These are phyloP conservation scores for Polytolypa hystricis DNA, from an alignment of 2,329 filamentous ascomycete genomes.

Conservation along the genomic window DNA sequence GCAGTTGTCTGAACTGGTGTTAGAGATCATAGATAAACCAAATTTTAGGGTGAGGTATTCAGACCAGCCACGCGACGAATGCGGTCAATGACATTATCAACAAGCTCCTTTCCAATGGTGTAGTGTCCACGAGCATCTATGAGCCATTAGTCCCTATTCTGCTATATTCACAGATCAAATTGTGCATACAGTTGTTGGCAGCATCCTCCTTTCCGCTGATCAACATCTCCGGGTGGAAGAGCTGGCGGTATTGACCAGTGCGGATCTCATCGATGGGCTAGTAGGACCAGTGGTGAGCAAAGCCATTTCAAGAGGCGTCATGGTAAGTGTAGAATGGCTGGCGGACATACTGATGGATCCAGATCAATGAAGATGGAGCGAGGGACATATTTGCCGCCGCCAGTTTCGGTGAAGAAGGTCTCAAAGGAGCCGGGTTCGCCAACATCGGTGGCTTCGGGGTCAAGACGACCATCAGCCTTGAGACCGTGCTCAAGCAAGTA, in stretches of 20 bases:
- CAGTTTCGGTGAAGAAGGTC: constrained; percentile 57
- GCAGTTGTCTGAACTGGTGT: constrained; percentile 45
- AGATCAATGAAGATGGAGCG: constrained; percentile 58
- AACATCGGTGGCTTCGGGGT: constrained; percentile 44
- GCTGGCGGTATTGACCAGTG: constrained; percentile 49
- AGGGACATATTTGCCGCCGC: constrained; percentile 55
- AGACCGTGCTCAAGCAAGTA: constrained; percentile 58
- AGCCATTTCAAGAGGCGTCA: constrained; percentile 3
- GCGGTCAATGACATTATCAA: constrained; percentile 53
- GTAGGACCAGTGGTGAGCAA: constrained; percentile 10
- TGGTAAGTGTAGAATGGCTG: neutral
- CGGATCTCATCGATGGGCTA: constrained; percentile 57
- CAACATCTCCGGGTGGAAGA: constrained; percentile 56
- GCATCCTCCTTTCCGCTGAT: constrained; percentile 60
- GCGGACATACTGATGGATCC: constrained; percentile 46
- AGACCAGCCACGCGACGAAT: constrained; percentile 53
- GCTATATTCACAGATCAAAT: neutral
- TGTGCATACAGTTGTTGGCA: constrained; percentile 51
- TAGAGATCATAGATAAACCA: neutral
- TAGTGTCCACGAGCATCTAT: constrained; percentile 57
- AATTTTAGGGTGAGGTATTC: constrained; percentile 11
- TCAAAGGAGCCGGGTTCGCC: constrained; percentile 48
- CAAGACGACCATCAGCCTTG: constrained; percentile 46
- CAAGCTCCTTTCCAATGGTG: constrained; percentile 57
- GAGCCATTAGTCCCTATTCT: neutral